Evolutionary conservation across 1,284 basidiomycete species (phyloP).

Genomic region (Ganoderma boninense): DNA sequence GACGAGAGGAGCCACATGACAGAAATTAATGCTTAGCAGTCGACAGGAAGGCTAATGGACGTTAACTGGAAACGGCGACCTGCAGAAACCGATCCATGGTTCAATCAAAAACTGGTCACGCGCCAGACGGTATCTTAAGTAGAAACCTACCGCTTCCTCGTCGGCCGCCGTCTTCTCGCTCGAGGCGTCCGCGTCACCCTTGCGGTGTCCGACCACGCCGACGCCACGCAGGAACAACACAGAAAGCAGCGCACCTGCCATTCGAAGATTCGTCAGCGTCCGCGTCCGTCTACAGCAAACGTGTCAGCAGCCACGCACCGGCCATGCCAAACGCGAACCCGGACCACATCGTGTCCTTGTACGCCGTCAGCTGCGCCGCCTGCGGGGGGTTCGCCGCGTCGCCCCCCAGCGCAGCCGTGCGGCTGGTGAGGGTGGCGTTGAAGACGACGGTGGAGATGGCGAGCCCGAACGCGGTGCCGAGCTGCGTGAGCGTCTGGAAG

Average conservation of each 20-base stretch:
- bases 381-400: no score
- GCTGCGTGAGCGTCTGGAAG: conserved; percentile 81
- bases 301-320: conserved; percentile 45
- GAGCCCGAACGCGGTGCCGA: conserved; percentile 80
- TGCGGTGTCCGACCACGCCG: conserved; percentile 61
- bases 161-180: conserved; percentile 9
- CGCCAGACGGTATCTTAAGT: background rate
- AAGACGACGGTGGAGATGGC: conserved; percentile 81
- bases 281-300: background rate
- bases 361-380: conserved; percentile 55
- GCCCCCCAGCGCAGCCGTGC: conserved; percentile 46
- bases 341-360: conserved; percentile 71
- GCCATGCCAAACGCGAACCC: conserved; percentile 65
- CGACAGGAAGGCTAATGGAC: no score
- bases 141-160: background rate
- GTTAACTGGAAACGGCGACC: background rate
- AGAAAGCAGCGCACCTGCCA: conserved; percentile 57
- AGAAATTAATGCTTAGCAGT: background rate
- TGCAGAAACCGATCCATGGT: background rate
- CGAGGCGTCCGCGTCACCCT: conserved; percentile 16
- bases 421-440: conserved; percentile 53
- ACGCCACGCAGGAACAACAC: conserved; percentile 63
- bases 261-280: conserved; percentile 7
- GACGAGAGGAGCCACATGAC: background rate
- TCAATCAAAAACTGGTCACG: background rate